Evolutionary conservation across 78 protist genomes (phyloP).

Genomic region (Polysphondylium violaceum): DNA sequence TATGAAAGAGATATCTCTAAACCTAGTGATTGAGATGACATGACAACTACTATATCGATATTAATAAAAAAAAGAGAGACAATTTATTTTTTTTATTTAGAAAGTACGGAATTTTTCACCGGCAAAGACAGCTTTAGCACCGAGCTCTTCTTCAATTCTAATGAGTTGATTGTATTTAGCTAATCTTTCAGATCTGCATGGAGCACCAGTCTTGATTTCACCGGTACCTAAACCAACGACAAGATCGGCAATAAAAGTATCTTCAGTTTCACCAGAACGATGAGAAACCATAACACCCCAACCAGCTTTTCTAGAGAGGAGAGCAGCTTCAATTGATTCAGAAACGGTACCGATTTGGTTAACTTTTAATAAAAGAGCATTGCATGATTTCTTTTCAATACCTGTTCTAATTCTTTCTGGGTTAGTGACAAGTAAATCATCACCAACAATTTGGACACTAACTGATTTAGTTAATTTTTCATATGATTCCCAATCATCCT

Average conservation of each 20-base stretch:
- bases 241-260: conserved; percentile 98
- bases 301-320: conserved; percentile 83
- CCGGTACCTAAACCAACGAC: conserved; percentile 98
- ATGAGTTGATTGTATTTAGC: conserved; percentile 99
- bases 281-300: conserved; percentile 99
- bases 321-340: conserved; percentile 92
- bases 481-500: conserved; percentile 97
- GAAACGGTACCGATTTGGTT: conserved; percentile 97
- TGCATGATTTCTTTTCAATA: conserved; percentile 95
- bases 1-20: too few relatives aligned
- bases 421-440: conserved; percentile 99
- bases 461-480: conserved; percentile 37
- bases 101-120: conserved; percentile 69
- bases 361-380: conserved; percentile 98
- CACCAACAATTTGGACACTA: conserved; percentile 98
- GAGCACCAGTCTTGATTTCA: conserved; percentile 99
- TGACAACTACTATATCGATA: too few relatives aligned
- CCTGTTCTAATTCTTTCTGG: conserved; percentile 96
- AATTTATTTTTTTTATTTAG: conserved; percentile 13
- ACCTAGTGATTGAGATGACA: too few relatives aligned
- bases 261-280: conserved; percentile 99
- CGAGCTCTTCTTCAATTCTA: conserved; percentile 89
- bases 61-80: too few relatives aligned
- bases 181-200: conserved; percentile 98
- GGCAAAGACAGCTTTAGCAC: conserved; percentile 48